Evolutionary conservation across 495 filamentous ascomycete species (phyloP).

Genomic region (Tetracladium setigerum): DNA sequence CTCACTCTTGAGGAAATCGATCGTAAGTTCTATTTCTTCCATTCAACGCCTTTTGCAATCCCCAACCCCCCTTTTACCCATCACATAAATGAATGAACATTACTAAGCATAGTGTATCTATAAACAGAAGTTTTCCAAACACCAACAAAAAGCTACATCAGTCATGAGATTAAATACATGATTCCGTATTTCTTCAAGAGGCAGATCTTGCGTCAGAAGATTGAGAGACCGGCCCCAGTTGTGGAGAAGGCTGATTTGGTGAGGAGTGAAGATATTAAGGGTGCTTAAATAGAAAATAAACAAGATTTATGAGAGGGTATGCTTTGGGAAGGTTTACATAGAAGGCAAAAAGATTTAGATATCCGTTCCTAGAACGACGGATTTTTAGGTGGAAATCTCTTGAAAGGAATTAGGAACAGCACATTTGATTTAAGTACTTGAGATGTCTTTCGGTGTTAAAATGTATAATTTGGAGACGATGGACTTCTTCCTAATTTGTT

Average conservation of each 20-base stretch:
- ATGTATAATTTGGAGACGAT: too few relatives aligned
- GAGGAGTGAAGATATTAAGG: background rate
- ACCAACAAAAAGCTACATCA: slow-evolving; percentile 38
- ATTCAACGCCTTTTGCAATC: too few relatives aligned
- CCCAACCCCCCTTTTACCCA: slow-evolving; percentile 25
- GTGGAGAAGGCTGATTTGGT: slow-evolving; percentile 1
- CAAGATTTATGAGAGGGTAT: background rate
- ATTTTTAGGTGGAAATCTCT: too few relatives aligned
- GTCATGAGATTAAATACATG: slow-evolving; percentile 39
- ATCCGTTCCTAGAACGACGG: too few relatives aligned
- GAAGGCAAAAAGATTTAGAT: too few relatives aligned
- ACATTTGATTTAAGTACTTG: too few relatives aligned
- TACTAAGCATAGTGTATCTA: slow-evolving; percentile 21
- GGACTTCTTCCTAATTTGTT: too few relatives aligned
- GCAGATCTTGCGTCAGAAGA: slow-evolving; percentile 41
- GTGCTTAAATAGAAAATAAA: background rate
- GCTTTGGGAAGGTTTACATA: too few relatives aligned
- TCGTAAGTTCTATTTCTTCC: slow-evolving; percentile 6
- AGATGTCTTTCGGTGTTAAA: too few relatives aligned
- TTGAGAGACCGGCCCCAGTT: slow-evolving; percentile 32
- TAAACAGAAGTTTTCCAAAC: slow-evolving; percentile 38
- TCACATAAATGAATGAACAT: slow-evolving; percentile 42
- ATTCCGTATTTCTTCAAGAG: slow-evolving; percentile 37
- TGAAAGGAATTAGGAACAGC: too few relatives aligned
- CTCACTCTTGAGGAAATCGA: slow-evolving; percentile 34